Conservation (phyloP, 257 asterid species). For the Fraxinus cuspidata region DNA sequence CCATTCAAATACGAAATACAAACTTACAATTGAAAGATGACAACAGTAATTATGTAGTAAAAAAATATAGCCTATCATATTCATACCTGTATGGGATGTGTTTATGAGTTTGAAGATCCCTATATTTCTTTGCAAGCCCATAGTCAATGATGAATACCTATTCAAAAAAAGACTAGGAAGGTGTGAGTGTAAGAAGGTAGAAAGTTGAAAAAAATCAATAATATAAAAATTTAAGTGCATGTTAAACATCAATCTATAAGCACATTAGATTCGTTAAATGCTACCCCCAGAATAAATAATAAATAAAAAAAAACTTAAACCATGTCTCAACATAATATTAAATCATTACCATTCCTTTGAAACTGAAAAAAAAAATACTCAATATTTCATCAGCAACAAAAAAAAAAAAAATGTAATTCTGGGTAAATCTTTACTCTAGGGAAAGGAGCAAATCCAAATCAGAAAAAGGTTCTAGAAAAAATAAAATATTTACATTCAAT, state of each 20-base stretch:
- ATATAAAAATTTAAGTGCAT: too few relatives aligned
- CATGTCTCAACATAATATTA: not conserved
- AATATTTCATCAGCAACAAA: not conserved
- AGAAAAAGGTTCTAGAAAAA: not conserved
- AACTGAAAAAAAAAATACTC: not conserved
- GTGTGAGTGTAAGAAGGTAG: constrained; percentile 4
- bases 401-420: too few relatives aligned
- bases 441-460: not conserved
- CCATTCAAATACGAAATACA: not conserved
- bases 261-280: not conserved
- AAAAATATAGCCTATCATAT: not conserved
- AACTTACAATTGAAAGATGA: not conserved
- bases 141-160: constrained; percentile 82
- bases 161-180: constrained; percentile 25
- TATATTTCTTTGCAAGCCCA: constrained; percentile 91
- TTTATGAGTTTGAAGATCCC: constrained; percentile 76
- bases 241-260: not conserved
- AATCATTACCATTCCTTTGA: not conserved
- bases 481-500: not conserved
- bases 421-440: too few relatives aligned
- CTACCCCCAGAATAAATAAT: too few relatives aligned
- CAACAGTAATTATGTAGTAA: not conserved
- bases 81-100: constrained; percentile 80
- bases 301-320: too few relatives aligned
- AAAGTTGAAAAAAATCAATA: too few relatives aligned